Evolutionary conservation across 225 moss, liverwort and hornwort genomes (phyloP), one percentile per base, ranked within the genome.

Genomic region (Pseudisothecium myosuroides): DNA sequence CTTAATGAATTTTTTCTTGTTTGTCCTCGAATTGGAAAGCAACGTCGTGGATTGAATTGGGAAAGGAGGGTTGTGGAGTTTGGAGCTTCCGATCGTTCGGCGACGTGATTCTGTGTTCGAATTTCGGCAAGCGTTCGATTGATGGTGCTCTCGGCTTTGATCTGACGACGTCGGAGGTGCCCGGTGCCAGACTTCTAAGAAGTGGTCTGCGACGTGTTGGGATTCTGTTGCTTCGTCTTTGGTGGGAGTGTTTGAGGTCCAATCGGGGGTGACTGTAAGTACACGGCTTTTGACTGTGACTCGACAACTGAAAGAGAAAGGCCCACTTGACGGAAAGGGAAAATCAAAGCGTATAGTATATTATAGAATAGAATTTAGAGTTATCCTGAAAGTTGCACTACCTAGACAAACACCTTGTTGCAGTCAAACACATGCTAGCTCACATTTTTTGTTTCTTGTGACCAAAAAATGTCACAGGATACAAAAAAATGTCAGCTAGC

Each of bases 401-500:
- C n/a, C n/a, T n/a, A n/a, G n/a, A n/a, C n/a, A n/a, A 45, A 45
- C 6, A 32, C 2, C 20, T 49, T 32, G 20, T 19, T 50, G 32
- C 1, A 52, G 21, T 52, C 47, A 47, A 19, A n/a, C 19, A 31
- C 49, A 31, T 12, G 17, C 7, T 29, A 18, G 45, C 32, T 28
- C 7, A 34, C 5, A 34, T 50, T 50, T 31, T 47, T 2, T 19
- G 0, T 49, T 11, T 12, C 2, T 0, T 2, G 1, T 34, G 34
- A 20, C 0, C 11, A 4, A 49, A 12, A 34, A 5, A 17, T 47
- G 47, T 31, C 2, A 17, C 9, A 26, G 0, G 11, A 19, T 13
- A 50, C 54, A 1, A 20, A 0, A 34, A 50, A 34, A 21, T 50
- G 5, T 18, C 1, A 32, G 0, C 5, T 41, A 41, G 14, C 1